Evolutionary conservation across 2,329 filamentous ascomycete genomes (phyloP), one percentile per base, ranked within the genome.

Genomic region (Rutstroemia sp.): DNA sequence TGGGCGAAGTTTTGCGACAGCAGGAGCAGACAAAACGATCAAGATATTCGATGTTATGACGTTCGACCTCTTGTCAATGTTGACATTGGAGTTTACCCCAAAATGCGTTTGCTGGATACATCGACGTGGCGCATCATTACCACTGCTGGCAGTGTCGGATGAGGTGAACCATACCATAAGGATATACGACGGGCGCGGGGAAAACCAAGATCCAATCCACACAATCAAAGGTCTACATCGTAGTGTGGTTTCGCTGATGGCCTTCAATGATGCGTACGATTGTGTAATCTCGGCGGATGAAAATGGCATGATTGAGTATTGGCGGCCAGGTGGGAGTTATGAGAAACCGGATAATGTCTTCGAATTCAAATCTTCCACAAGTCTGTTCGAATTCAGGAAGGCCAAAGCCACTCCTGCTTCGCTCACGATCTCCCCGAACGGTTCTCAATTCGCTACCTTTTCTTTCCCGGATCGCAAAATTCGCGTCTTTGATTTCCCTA

Each of bases 331-430:
- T 60, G 84, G 82, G 2, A 84, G 77, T 40, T 96, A 90, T 70
- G 90, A 95, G 67, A 96, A 97, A 71, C 94, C 94, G 0, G 86
- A 91, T 63, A 90, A 83, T 52, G 91, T 99, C 17, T 99, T 95
- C 69, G 81, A 89, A 63, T 89, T 91, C 74, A 99, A 99, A 73
- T 95, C 90, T 68, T 86, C 88, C 1, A 99, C 94, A 2, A 94
- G 89, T 66, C 78, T 99, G 1, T 99, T 97, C 68, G 92, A 96
- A 53, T 97, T 99, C 75, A 97, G 95, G 68, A 97, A 96, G 73
- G 82, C 89, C 51, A 97, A 96, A 71, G 88, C 91, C 0, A 81
- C 87, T 0, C 92, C 92, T 0, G 83, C 85, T 4, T 89, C 88
- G 10, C 76, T 99, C 49, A 89, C 88, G 0, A 81, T 99, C 48